phyloP scores from a whole-genome alignment of 768 basidiomycete genomes.

The Leucocoprinus leucothites region DNA sequence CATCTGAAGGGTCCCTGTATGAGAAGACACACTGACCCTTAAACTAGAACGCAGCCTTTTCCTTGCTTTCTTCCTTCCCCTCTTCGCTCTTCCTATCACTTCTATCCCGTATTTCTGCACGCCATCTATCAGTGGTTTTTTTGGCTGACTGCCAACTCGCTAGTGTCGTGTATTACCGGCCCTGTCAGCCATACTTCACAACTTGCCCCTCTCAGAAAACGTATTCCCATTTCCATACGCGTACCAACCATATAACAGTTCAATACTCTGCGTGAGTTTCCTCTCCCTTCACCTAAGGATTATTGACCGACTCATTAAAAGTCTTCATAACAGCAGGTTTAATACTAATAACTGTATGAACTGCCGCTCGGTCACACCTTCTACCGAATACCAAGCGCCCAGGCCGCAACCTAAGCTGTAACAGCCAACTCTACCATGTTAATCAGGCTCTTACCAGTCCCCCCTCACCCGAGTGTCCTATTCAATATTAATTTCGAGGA shows the following conservation, averaged over 20 bases:
- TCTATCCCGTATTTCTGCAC: not conserved
- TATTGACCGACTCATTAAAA: not conserved
- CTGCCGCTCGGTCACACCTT: not conserved
- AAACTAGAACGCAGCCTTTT: slow-evolving; percentile 6
- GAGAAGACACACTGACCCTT: slow-evolving; percentile 12
- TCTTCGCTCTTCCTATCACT: not conserved
- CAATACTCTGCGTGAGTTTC: slow-evolving; percentile 1
- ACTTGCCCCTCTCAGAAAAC: not conserved
- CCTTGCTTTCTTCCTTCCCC: not conserved
- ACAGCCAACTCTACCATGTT: slow-evolving; percentile 38
- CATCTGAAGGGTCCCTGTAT: slow-evolving; percentile 7
- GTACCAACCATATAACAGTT: not conserved
- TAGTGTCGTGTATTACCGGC: not conserved
- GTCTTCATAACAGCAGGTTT: not conserved
- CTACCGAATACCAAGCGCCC: not conserved
- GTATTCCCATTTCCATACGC: not conserved
- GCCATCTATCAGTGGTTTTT: not conserved
- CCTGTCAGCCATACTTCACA: not conserved
- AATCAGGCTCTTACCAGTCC: slow-evolving; percentile 47
- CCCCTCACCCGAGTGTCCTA: slow-evolving; percentile 50
- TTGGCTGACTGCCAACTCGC: not conserved
- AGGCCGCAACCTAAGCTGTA: not conserved
- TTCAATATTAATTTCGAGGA: slow-evolving; percentile 57
- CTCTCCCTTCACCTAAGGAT: not conserved
- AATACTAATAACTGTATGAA: slow-evolving; percentile 11